Evolutionary conservation across 306 rosid genomes (phyloP).

Genomic region (Malus sylvestris): DNA sequence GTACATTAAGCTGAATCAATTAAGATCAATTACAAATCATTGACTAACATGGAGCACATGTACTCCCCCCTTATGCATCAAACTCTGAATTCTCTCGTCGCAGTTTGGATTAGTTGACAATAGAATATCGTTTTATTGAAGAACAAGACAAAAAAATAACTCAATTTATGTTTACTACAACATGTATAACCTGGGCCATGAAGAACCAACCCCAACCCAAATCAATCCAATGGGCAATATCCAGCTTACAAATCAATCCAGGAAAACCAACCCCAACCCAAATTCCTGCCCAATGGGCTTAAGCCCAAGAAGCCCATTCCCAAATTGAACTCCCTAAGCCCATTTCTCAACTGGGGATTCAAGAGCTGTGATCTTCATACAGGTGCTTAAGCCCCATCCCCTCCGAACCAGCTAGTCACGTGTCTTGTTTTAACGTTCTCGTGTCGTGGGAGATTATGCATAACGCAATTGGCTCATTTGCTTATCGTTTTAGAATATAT

Average conservation of each 20-base stretch:
- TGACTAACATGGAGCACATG: neutral
- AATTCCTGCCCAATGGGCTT: neutral
- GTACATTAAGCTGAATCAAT: neutral
- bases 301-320: neutral
- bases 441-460: too few species aligned
- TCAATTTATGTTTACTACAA: neutral
- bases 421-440: too few species aligned
- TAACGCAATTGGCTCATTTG: too few species aligned
- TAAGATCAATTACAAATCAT: neutral
- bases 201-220: neutral
- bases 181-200: neutral
- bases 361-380: neutral
- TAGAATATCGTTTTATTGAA: too few species aligned
- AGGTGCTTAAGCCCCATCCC: slow-evolving; percentile 1
- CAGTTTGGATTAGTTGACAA: neutral
- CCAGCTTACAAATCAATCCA: neutral
- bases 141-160: too few species aligned
- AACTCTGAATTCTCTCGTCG: neutral
- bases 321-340: neutral
- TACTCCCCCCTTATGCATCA: neutral
- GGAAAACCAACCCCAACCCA: neutral
- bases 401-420: neutral
- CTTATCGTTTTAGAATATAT: too few species aligned
- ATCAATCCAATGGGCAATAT: neutral
- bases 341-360: neutral